These are phyloP conservation scores for Trichosporon sp. DNA, from an alignment of 1,284 basidiomycete genomes.

Conservation along the genomic window DNA sequence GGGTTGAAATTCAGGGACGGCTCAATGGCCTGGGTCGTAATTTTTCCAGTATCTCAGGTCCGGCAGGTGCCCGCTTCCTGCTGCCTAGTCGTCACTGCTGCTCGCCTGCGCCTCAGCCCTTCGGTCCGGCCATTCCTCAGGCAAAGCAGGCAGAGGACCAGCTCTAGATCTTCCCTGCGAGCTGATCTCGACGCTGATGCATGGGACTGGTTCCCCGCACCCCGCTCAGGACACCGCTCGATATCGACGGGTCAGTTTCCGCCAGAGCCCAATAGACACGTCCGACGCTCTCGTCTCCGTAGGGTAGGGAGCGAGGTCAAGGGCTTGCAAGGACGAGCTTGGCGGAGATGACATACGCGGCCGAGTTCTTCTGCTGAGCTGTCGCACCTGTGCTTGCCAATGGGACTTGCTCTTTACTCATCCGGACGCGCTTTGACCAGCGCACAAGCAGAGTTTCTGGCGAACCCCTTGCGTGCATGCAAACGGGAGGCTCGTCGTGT, in stretches of 20 bases:
- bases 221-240: conserved; percentile 3
- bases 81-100: not conserved
- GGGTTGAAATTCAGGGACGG: conserved; percentile 7
- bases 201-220: conserved; percentile 15
- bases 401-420: not conserved
- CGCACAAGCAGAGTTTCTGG: not conserved
- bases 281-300: not conserved
- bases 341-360: conserved; percentile 16
- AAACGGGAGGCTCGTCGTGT: not conserved
- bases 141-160: not conserved
- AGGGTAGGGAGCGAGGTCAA: conserved; percentile 2
- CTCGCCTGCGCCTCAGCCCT: not conserved
- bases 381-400: not conserved
- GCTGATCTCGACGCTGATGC: not conserved
- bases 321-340: not conserved
- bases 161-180: not conserved
- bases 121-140: conserved; percentile 6
- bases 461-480: conserved; percentile 1
- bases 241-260: not conserved
- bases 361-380: not conserved
- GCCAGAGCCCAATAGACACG: conserved; percentile 15
- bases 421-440: not conserved
- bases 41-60: conserved; percentile 12
- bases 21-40: not conserved
- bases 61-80: not conserved